Percentiles rank a stretch among this genome's conserved stretches.
phyloP scores from a whole-genome alignment of 2,329 filamentous ascomycete genomes.

The Drechslera avenae region DNA sequence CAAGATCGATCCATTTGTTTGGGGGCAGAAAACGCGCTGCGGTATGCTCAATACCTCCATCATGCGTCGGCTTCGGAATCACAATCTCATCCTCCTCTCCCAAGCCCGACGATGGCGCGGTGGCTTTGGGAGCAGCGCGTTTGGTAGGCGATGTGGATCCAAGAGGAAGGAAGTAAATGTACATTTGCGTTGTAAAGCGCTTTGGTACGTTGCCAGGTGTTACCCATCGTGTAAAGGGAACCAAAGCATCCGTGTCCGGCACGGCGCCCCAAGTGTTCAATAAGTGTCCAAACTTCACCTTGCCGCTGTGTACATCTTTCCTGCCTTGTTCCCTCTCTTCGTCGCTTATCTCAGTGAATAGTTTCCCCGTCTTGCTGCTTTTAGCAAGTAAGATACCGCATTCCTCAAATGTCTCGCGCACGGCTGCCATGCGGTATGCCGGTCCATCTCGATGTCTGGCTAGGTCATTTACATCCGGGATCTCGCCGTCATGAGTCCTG shows the following conservation, averaged over 20 bases:
- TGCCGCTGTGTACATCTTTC: slow-evolving; percentile 69
- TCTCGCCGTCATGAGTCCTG: slow-evolving; percentile 72
- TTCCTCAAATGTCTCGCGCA: slow-evolving; percentile 94
- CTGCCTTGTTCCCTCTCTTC: slow-evolving; percentile 68
- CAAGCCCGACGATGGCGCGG: slow-evolving; percentile 38
- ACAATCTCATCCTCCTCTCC: slow-evolving; percentile 56
- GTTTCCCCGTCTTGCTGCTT: slow-evolving; percentile 54
- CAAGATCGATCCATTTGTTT: slow-evolving; percentile 69
- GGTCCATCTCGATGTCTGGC: slow-evolving; percentile 71
- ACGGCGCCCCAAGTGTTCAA: slow-evolving; percentile 61
- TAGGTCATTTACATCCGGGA: slow-evolving; percentile 56
- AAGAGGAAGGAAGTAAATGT: slow-evolving; percentile 83
- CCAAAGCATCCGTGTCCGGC: slow-evolving; percentile 69
- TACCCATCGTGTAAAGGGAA: slow-evolving; percentile 91
- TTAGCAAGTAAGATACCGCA: slow-evolving; percentile 82
- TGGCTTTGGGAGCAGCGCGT: slow-evolving; percentile 33
- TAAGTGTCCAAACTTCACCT: slow-evolving; percentile 71
- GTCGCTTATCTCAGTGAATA: slow-evolving; percentile 65
- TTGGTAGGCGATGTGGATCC: slow-evolving; percentile 39
- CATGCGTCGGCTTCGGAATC: slow-evolving; percentile 71
- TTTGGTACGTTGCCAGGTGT: slow-evolving; percentile 75
- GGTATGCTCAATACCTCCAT: slow-evolving; percentile 73
- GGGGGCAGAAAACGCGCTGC: slow-evolving; percentile 78
- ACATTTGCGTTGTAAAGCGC: slow-evolving; percentile 96
- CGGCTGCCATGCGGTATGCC: slow-evolving; percentile 79